A percentile compares a stretch with the other conserved stretches of the same genome.
These are phyloP conservation scores for Thermomucor indicae-seudaticae DNA, from an alignment of 371 early-diverging fungal genomes.

Conservation along the genomic window DNA sequence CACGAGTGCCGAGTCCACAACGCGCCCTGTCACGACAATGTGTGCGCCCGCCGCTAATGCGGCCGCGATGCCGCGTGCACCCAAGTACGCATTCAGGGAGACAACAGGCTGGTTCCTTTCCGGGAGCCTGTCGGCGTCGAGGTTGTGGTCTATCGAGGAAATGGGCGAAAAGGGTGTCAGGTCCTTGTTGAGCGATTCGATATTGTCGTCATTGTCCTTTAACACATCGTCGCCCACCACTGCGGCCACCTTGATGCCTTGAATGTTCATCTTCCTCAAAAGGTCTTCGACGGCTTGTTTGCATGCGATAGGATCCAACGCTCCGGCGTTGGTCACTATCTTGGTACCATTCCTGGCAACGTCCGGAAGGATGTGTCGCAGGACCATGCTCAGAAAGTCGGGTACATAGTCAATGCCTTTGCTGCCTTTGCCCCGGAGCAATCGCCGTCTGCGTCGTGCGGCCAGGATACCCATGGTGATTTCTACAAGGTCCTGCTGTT, in stretches of 20 bases:
- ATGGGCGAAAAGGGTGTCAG: conserved; percentile 50
- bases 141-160: conserved; percentile 31
- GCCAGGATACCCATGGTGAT: conserved; percentile 77
- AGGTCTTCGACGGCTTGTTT: conserved; percentile 65
- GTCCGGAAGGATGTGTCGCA: conserved; percentile 48
- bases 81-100: conserved; percentile 64
- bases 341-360: conserved; percentile 58
- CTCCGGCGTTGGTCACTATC: conserved; percentile 75
- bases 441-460: conserved; percentile 46
- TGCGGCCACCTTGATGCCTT: conserved; percentile 57
- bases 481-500: conserved; percentile 26
- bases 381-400: conserved; percentile 59
- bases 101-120: conserved; percentile 44
- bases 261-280: conserved; percentile 44
- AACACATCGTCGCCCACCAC: conserved; percentile 67
- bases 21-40: conserved; percentile 73
- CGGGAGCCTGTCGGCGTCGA: conserved; percentile 52
- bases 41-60: conserved; percentile 63
- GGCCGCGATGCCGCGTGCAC: conserved; percentile 53
- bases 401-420: conserved; percentile 59
- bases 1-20: conserved; percentile 67
- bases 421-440: conserved; percentile 46
- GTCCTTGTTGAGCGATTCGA: conserved; percentile 27
- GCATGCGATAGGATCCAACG: conserved; percentile 64
- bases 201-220: conserved; percentile 17